A percentile compares a stretch with the other conserved stretches of the same genome.
These are phyloP conservation scores for Rusavskia elegans DNA, from an alignment of 495 filamentous ascomycete species.

Conservation along the genomic window DNA sequence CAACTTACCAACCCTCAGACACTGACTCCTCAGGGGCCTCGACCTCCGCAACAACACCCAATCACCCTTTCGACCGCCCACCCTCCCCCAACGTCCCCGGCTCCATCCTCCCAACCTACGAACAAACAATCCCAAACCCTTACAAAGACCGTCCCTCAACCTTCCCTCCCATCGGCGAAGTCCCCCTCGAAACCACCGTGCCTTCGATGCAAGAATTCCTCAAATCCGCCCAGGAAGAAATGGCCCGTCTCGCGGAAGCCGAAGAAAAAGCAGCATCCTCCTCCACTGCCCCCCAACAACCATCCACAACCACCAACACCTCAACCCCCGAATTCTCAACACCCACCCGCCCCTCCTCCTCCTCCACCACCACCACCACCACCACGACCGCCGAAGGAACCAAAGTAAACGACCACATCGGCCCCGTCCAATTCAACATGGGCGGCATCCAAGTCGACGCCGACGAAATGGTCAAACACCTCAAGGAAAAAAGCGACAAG, in stretches of 20 bases:
- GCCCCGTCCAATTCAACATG: slow-evolving; percentile 93
- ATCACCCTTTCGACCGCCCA: background rate
- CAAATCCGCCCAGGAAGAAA: slow-evolving; percentile 47
- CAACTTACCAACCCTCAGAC: background rate
- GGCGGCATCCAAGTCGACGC: slow-evolving; percentile 94
- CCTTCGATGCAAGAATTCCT: slow-evolving; percentile 74
- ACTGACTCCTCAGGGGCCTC: background rate
- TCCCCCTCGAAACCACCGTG: slow-evolving; percentile 49
- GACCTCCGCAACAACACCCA: background rate
- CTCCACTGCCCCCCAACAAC: slow-evolving; percentile 14
- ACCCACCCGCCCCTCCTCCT: background rate
- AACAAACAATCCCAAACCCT: slow-evolving; percentile 62
- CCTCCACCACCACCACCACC: background rate
- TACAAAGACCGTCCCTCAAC: slow-evolving; percentile 1
- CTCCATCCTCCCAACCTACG: slow-evolving; percentile 55
- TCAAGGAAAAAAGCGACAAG: slow-evolving; percentile 18
- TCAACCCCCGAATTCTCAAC: background rate
- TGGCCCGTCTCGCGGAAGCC: slow-evolving; percentile 51
- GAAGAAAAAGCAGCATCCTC: slow-evolving; percentile 27
- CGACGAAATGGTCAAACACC: slow-evolving; percentile 80
- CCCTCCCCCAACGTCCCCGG: slow-evolving; percentile 11
- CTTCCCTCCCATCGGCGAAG: slow-evolving; percentile 23
- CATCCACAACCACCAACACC: slow-evolving; percentile 3
- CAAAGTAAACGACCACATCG: slow-evolving; percentile 74
- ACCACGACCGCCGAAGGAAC: slow-evolving; percentile 33